Evolutionary conservation across 306 rosid genomes (phyloP), one percentile per base, ranked within the genome.

Genomic region (Pueraria montana): DNA sequence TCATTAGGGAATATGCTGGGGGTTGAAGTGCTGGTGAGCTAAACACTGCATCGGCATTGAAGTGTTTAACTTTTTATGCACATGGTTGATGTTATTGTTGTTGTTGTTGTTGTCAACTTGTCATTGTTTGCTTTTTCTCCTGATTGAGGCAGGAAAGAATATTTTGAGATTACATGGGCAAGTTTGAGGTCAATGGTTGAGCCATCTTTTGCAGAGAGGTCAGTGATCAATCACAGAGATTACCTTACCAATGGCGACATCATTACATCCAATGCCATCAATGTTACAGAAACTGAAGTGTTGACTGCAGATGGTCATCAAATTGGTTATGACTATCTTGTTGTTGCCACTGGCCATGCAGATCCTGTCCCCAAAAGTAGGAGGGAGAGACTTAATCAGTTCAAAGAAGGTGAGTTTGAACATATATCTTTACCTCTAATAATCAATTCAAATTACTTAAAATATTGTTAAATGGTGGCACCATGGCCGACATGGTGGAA

Each of bases 81-180:
- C 23, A 53, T 53, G 66, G 23, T 13, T 74, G 34, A 38, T 38
- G 11, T 38, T 38, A 38, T 38, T 38, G 43, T 38, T 38, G 43
- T 34, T 46, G 16, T n/a, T n/a, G 4, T 5, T 26, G 27, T 72
- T 55, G 64, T 46, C 42, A 32, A 58, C 34, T 26, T 83, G 52
- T 71, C 21, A 3, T 75, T 32, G 11, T 78, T 6, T 11, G 74
- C 38, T 73, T 69, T 6, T 63, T 66, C 5, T 77, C 14, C 46
- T 90, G 61, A 81, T 56, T 56, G 81, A 56, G 80, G 3, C 88
- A 93, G 97, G 89, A 94, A 93, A 88, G 98, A 94, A 26, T 90
- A 93, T 86, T 93, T 88, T 87, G 97, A 92, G 90, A 94, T 93
- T 64, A 79, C 98, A 59, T 94, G 94, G 91, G 97, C 92, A 36